phyloP scores from a whole-genome alignment of 1,284 basidiomycete genomes.

The Ceratobasidium sp. region DNA sequence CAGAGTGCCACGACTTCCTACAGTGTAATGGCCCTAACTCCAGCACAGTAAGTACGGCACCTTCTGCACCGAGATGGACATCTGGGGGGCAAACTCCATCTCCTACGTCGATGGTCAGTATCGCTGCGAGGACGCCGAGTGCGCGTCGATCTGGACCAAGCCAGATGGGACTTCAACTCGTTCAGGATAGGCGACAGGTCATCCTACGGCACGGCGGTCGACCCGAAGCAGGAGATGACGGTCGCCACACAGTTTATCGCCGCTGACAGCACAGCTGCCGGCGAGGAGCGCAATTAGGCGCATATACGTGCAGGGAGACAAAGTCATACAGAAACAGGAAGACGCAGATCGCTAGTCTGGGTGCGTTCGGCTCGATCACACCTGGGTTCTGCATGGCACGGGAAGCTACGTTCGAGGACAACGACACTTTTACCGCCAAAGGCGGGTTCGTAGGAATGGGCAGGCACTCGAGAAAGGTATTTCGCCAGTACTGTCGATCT shows the following conservation, averaged over 20 bases:
- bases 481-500: conserved; percentile 62
- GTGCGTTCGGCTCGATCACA: conserved; percentile 52
- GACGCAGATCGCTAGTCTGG: conserved; percentile 52
- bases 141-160: conserved; percentile 54
- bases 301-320: conserved; percentile 64
- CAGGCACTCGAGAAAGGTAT: conserved; percentile 60
- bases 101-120: conserved; percentile 47
- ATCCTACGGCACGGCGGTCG: conserved; percentile 63
- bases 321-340: conserved; percentile 63
- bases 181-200: conserved; percentile 62
- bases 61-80: conserved; percentile 47
- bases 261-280: conserved; percentile 58
- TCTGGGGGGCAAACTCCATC: conserved; percentile 59
- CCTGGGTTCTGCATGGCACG: conserved; percentile 57
- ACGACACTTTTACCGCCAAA: conserved; percentile 59
- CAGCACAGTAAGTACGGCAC: conserved; percentile 45
- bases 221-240: conserved; percentile 62
- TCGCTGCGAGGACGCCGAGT: conserved; percentile 47
- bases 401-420: conserved; percentile 59
- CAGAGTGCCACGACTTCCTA: too few species aligned
- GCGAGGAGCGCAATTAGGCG: conserved; percentile 63
- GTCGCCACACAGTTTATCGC: conserved; percentile 68
- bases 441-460: conserved; percentile 63
- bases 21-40: conserved; percentile 45
- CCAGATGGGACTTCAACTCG: conserved; percentile 48